Evolutionary conservation across 1,284 basidiomycete genomes (phyloP).

Genomic region (Athelia sp.): DNA sequence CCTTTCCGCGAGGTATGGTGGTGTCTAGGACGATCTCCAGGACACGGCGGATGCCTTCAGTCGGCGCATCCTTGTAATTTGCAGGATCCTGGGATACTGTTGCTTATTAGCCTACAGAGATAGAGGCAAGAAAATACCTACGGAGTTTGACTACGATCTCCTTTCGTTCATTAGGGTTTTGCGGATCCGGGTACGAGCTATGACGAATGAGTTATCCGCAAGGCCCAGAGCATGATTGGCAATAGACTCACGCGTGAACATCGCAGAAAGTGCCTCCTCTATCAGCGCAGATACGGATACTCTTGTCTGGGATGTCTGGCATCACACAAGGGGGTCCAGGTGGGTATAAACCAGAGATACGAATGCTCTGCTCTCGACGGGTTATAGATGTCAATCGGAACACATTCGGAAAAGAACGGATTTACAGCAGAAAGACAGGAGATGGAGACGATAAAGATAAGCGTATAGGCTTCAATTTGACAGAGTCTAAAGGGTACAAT

Average conservation of each 20-base stretch:
- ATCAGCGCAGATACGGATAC: constrained; percentile 49
- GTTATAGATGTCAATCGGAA: too few relatives aligned
- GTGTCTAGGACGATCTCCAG: constrained; percentile 74
- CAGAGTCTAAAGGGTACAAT: too few relatives aligned
- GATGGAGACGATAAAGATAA: too few relatives aligned
- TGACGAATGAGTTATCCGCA: too few relatives aligned
- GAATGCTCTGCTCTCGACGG: too few relatives aligned
- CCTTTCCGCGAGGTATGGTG: constrained; percentile 58
- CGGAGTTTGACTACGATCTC: constrained; percentile 81
- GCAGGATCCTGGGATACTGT: constrained; percentile 80
- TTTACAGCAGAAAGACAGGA: too few relatives aligned
- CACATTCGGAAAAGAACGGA: too few relatives aligned
- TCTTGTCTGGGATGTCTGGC: constrained; percentile 49
- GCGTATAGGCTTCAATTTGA: too few relatives aligned
- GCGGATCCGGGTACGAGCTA: constrained; percentile 71
- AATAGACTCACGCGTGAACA: constrained; percentile 58
- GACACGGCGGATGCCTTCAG: constrained; percentile 88
- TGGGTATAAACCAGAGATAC: too few relatives aligned
- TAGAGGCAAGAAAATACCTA: constrained; percentile 28
- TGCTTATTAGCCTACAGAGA: background rate
- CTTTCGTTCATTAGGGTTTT: constrained; percentile 51
- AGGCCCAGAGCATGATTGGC: background rate
- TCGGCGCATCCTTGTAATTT: constrained; percentile 93
- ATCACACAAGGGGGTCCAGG: constrained; percentile 7
- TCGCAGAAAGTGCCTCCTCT: constrained; percentile 80